Conservation (phyloP, 306 rosid species). For the Citrullus mucosospermus region DNA sequence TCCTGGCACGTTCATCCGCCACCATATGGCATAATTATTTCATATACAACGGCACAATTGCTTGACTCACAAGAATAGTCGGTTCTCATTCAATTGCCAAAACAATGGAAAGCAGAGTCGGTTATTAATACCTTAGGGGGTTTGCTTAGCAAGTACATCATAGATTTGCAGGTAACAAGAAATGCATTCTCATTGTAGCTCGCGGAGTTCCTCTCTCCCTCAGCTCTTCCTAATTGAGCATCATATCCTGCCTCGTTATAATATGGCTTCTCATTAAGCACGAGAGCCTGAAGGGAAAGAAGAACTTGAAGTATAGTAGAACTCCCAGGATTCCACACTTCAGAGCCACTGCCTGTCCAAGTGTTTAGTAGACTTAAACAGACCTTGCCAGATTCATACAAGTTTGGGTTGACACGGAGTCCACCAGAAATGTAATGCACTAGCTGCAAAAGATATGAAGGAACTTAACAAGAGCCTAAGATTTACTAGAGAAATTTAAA, state of each 20-base stretch:
- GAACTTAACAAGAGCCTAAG: background rate
- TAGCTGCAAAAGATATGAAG: slow-evolving; percentile 38
- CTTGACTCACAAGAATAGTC: background rate
- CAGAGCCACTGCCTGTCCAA: slow-evolving; percentile 63
- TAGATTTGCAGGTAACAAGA: slow-evolving; percentile 79
- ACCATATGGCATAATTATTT: background rate
- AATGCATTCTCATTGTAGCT: slow-evolving; percentile 90
- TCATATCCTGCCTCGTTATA: slow-evolving; percentile 97
- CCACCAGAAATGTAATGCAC: slow-evolving; percentile 89
- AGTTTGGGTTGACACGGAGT: slow-evolving; percentile 73
- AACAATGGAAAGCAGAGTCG: background rate
- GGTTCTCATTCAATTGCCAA: background rate
- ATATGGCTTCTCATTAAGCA: slow-evolving; percentile 93
- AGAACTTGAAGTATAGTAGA: slow-evolving; percentile 91
- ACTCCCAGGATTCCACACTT: slow-evolving; percentile 77
- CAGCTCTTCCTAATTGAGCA: slow-evolving; percentile 74
- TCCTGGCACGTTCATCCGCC: background rate
- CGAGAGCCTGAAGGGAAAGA: slow-evolving; percentile 92
- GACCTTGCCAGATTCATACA: slow-evolving; percentile 93
- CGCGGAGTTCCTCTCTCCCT: slow-evolving; percentile 88
- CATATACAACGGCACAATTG: background rate
- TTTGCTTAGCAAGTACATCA: slow-evolving; percentile 49
- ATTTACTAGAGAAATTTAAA: background rate
- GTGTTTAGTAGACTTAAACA: slow-evolving; percentile 90
- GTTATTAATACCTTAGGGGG: slow-evolving; percentile 58